Evolutionary conservation across 1,284 basidiomycete species (phyloP), one percentile per base, ranked within the genome.

Genomic region (Cryptococcus sp.): DNA sequence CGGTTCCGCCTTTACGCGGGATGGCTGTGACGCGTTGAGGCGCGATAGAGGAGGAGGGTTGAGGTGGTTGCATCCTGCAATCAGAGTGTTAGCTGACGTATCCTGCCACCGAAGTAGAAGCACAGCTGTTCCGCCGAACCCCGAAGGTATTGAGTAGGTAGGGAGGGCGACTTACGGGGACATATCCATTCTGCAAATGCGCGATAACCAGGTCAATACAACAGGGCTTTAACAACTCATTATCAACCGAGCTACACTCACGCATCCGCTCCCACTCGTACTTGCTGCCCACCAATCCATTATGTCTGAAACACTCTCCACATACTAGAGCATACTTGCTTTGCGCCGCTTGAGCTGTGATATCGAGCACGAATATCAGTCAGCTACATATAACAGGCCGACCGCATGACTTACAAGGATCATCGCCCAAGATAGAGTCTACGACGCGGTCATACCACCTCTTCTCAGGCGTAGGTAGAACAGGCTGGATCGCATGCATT

Each of bases 251-350:
- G 5, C 0, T 3, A 25, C 3, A 86, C 92, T 79, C 71, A 96
- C 94, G 91, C 53, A 91, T 86, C 62, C 91, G 87, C 69, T 92
- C 88, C 86, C 91, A 96, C 76, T 91, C 85, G 60, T 86, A 87
- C 75, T 93, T 75, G 62, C 71, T 90, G 61, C 89, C 88, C 4
- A 95, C 90, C 10, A 99, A 83, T 0, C 95, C 95, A 70, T 99
- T 99, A 78, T 99, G 95, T 16, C 86, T 81, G 72, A 92, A 95
- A 75, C 95, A 99, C 66, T 88, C 88, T 60, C 87, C 86, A 78
- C 95, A 99, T 45, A 99, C 96, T 56, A 99, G 84, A 1, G 95
- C 96, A 70, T 94, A 99, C 60, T 90, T 87, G 63, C 76, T 81
- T 59, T 75, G 70, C 22, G 75, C 71, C 4, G 76, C 72, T 56